Evolutionary conservation across 208 protist species (phyloP), one percentile per base, ranked within the genome.

Genomic region (Tritrichomonas musculus): DNA sequence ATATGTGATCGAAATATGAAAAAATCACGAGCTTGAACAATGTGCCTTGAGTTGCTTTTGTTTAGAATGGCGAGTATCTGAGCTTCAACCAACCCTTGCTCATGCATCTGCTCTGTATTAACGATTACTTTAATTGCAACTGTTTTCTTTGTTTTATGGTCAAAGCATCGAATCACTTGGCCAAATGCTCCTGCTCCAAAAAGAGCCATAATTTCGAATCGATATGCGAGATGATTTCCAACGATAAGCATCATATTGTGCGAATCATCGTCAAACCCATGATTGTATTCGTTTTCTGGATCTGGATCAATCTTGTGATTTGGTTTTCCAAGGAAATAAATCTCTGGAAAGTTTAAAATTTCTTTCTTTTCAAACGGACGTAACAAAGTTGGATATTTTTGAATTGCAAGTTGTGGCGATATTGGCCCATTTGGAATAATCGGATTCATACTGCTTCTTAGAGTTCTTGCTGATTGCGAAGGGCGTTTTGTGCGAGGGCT

Each of bases 141-240:
- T 17, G 95, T 72, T 60, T 94, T 66, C 39, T 96, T 93, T 14
- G 93, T 97, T 92, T 96, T 94, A 55, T 97, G 95, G 94, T 99
- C 98, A 47, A 94, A 92, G 2, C 92, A 95, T 75, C 97, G 97
- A 14, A 97, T 88, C 20, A 98, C 97, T 75, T 98, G 97, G 55
- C 97, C 97, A 93, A 98, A 98, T 0, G 96, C 96, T 36, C 97
- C 97, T 41, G 96, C 95, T 30, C 97, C 97, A 1, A 98, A 84
- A 20, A 93, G 75, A 1, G 93, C 93, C 0, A 98, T 0, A 14
- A 98, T 69, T 93, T 98, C 97, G 93, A 97, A 98, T 47, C 97
- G 95, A 94, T 98, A 98, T 5, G 22, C 11, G 30, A 69, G 11
- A n/a, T 69, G 64, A n/a, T 69, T 25, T 5, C 64, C 27, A 69